Conservation (phyloP, 257 asterid species). For the Haberlea rhodopensis region DNA sequence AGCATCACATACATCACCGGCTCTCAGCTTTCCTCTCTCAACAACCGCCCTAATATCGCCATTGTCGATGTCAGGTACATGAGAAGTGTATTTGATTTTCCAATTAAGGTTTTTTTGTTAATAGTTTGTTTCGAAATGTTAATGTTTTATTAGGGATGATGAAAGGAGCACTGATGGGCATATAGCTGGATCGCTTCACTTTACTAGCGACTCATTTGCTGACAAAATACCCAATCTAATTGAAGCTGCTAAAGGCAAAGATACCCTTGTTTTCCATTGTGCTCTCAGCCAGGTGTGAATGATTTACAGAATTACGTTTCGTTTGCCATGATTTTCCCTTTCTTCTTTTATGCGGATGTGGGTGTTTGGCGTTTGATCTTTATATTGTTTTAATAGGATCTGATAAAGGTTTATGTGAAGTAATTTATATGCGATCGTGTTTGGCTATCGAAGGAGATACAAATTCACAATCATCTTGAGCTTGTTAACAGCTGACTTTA, state of each 20-base stretch:
- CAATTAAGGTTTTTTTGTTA: neutral
- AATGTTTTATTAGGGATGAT: slow-evolving; percentile 54
- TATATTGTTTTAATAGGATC: neutral
- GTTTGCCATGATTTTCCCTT: neutral
- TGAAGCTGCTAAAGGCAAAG: slow-evolving; percentile 75
- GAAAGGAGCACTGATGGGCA: slow-evolving; percentile 94
- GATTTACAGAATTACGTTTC: neutral
- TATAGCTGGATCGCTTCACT: slow-evolving; percentile 89
- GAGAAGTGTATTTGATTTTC: neutral
- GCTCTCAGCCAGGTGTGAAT: slow-evolving; percentile 91
- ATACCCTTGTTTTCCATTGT: slow-evolving; percentile 91
- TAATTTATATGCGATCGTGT: too few relatives aligned
- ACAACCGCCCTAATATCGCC: slow-evolving; percentile 62
- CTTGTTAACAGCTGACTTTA: too few relatives aligned
- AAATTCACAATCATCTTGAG: neutral
- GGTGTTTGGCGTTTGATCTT: neutral
- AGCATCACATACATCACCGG: slow-evolving; percentile 71
- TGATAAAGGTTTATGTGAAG: too few relatives aligned
- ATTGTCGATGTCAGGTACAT: slow-evolving; percentile 78
- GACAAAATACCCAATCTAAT: slow-evolving; percentile 66
- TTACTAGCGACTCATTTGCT: slow-evolving; percentile 65
- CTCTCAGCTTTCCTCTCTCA: slow-evolving; percentile 69
- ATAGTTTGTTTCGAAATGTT: slow-evolving; percentile 12
- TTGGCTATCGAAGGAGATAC: neutral
- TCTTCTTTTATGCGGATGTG: neutral